Percentiles rank a stretch among this genome's conserved stretches.
phyloP scores from a whole-genome alignment of 257 asterid genomes.

The Solanum ossicruentum region DNA sequence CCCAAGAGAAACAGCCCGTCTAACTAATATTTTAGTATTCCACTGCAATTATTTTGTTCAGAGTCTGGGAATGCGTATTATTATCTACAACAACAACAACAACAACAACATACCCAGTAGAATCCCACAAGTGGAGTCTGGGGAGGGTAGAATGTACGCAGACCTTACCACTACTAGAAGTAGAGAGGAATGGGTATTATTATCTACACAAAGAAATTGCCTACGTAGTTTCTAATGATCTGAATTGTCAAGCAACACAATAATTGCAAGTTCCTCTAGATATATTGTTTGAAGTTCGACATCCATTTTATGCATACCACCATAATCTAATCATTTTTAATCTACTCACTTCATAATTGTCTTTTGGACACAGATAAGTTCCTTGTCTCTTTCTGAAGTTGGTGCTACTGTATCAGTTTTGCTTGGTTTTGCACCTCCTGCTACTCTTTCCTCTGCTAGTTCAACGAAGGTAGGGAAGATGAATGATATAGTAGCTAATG shows the following conservation, averaged over 20 bases:
- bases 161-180: too few relatives aligned
- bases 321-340: not conserved
- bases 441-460: constrained; percentile 54
- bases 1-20: too few relatives aligned
- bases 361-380: constrained; percentile 39
- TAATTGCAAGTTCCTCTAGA: not conserved
- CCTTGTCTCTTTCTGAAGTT: constrained; percentile 54
- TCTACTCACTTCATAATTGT: not conserved
- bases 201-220: not conserved
- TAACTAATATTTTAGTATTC: not conserved
- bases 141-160: too few relatives aligned
- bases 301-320: not conserved
- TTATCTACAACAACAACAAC: too few relatives aligned
- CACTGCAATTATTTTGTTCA: not conserved
- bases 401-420: constrained; percentile 78
- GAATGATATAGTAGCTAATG: not conserved
- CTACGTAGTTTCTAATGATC: not conserved
- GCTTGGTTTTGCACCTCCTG: constrained; percentile 77
- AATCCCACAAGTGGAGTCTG: too few relatives aligned
- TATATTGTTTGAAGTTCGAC: not conserved
- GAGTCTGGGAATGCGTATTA: not conserved
- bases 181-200: not conserved
- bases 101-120: too few relatives aligned
- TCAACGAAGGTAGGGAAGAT: constrained; percentile 57
- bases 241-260: not conserved